Percentiles rank a stretch among this genome's conserved stretches.
Evolutionary conservation across 2,329 filamentous ascomycete genomes (phyloP).

Genomic region (Aureobasidium melanogenum): DNA sequence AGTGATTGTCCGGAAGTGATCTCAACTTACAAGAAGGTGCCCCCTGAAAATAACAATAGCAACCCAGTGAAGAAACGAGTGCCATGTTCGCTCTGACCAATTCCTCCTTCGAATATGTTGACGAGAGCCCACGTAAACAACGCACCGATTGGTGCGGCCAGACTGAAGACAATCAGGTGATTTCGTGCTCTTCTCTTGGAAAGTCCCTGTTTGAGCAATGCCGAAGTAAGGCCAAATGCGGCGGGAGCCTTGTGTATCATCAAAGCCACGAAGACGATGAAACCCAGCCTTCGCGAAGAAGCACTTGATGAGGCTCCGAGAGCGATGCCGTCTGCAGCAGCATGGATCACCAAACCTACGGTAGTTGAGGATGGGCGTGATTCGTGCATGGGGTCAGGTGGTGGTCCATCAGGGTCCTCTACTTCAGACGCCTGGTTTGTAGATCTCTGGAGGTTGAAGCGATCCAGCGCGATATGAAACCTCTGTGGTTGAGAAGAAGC

Average conservation of each 20-base stretch:
- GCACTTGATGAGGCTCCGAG: conserved; percentile 72
- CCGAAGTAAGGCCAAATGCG: conserved; percentile 85
- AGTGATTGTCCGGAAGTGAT: neutral
- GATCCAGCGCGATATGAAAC: conserved; percentile 77
- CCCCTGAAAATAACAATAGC: conserved; percentile 86
- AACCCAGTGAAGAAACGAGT: conserved; percentile 87
- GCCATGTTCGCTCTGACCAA: conserved; percentile 45
- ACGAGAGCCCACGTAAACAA: conserved; percentile 75
- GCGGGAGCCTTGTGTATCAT: conserved; percentile 97
- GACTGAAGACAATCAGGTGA: conserved; percentile 82
- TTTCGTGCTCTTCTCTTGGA: conserved; percentile 76
- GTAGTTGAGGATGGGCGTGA: conserved; percentile 49
- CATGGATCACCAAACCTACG: conserved; percentile 89
- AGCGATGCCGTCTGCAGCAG: conserved; percentile 88
- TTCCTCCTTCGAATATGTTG: conserved; percentile 58
- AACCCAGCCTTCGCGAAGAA: conserved; percentile 63
- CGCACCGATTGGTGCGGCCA: conserved; percentile 82
- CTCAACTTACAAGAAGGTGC: conserved; percentile 76
- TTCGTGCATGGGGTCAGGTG: conserved; percentile 29
- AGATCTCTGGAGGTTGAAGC: conserved; percentile 14
- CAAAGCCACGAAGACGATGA: conserved; percentile 91
- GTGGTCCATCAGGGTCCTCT: conserved; percentile 26
- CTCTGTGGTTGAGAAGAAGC: conserved; percentile 51
- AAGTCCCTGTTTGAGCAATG: conserved; percentile 82
- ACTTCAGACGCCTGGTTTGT: conserved; percentile 7